Evolutionary conservation across 371 early-diverging fungal species (phyloP).

Genomic region (Circinella minor): DNA sequence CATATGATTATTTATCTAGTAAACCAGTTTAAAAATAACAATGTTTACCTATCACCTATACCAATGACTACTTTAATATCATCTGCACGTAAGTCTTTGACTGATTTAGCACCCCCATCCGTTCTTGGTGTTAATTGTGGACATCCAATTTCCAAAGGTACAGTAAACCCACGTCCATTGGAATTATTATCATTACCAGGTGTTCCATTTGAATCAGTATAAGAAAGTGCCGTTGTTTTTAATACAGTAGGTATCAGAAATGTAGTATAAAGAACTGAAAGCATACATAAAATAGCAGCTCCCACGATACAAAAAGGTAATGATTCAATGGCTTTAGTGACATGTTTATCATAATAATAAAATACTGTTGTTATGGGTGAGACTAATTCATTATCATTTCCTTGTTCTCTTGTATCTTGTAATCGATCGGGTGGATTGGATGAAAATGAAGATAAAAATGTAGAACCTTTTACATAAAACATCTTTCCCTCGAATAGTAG

Average conservation of each 20-base stretch:
- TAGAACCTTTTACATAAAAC: slow-evolving; percentile 48
- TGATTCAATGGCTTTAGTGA: not conserved
- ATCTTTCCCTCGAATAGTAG: slow-evolving; percentile 6
- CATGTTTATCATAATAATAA: not conserved
- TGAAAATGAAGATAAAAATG: slow-evolving; percentile 35
- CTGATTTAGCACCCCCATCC: slow-evolving; percentile 21
- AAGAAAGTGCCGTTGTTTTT: slow-evolving; percentile 16
- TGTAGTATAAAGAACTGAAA: slow-evolving; percentile 25
- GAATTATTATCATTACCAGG: slow-evolving; percentile 9
- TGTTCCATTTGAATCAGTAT: not conserved
- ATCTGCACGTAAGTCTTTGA: slow-evolving; percentile 58
- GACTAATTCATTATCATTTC: not conserved
- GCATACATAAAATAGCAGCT: slow-evolving; percentile 2
- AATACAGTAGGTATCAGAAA: slow-evolving; percentile 25
- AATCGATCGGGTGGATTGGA: not conserved
- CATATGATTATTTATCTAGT: too few species aligned
- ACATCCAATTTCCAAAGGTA: slow-evolving; percentile 25
- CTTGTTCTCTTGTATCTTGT: not conserved
- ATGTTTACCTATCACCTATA: slow-evolving; percentile 70
- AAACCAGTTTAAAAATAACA: too few species aligned
- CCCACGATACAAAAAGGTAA: slow-evolving; percentile 10
- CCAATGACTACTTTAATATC: slow-evolving; percentile 67
- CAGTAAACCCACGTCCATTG: not conserved
- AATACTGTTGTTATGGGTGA: not conserved
- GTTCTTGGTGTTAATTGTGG: slow-evolving; percentile 38